Evolutionary conservation across 2,329 filamentous ascomycete species (phyloP), one percentile per base, ranked within the genome.

Genomic region (Cladosporium sp.): DNA sequence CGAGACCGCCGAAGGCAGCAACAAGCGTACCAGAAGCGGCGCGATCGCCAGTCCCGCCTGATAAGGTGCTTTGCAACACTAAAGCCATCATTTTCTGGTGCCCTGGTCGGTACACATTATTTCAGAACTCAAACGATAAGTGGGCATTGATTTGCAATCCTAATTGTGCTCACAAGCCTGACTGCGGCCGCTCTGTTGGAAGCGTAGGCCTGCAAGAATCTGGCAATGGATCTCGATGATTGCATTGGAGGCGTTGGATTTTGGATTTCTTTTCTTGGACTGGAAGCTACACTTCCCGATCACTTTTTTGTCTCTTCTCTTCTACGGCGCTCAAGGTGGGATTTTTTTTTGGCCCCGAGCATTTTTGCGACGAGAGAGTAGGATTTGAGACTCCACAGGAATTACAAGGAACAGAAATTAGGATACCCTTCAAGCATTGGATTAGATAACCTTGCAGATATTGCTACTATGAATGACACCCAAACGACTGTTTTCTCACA

Each of bases 21-120:
- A 39, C 35, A 64, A 64, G 62, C 60, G 62, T 17, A 62, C 62
- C 20, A 56, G 50, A 15, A 58, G 57, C 25, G 51, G 58, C 17
- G 45, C 40, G 8, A 28, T 55, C 4, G 9, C 25, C 7, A 39
- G 32, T 15, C 15, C 39, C n/a, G 13, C 39, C 19, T 35, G 48
- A 44, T 22, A 9, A 2, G 15, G 9, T 48, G 8, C 17, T n/a
- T 48, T 28, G 40, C 40, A n/a, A 32, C 28, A 32, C 12, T 9
- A 5, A 32, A 9, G 8, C 25, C 28, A 32, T 32, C 8, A 32
- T 10, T 32, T 2, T 32, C 28, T 9, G 28, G 8, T 10, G 4
- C 12, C 28, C 12, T 10, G 28, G 8, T 10, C 8, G 28, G 28
- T 10, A 32, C 28, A 32, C 12, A 5, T 32, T 10, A 32, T 32